Evolutionary conservation across 352 stramenopile species (phyloP).

Genomic region (Phytophthora citricola): DNA sequence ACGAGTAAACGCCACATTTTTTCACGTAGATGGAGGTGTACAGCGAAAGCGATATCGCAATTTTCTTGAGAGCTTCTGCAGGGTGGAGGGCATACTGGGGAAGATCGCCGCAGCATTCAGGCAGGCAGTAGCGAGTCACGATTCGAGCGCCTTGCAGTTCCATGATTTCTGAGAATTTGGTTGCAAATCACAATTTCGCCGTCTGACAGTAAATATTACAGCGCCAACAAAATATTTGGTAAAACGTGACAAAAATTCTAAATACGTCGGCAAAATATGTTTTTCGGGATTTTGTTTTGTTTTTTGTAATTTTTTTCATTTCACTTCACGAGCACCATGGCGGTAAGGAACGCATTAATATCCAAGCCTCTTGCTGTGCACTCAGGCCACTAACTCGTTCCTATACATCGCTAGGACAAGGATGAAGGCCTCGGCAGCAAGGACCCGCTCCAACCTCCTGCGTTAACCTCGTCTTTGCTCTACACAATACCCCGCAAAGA

Average conservation of each 20-base stretch:
- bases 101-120: too few species aligned
- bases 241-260: too few species aligned
- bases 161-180: too few species aligned
- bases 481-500: slow-evolving; percentile 4
- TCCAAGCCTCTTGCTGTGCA: neutral
- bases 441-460: neutral
- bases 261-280: too few species aligned
- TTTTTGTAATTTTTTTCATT: too few species aligned
- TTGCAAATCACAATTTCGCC: too few species aligned
- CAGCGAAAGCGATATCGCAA: slow-evolving; percentile 65
- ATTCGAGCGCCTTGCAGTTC: too few species aligned
- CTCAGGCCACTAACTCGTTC: slow-evolving; percentile 1
- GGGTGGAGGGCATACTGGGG: neutral
- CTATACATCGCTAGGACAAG: neutral
- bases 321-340: neutral
- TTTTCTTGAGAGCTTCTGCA: slow-evolving; percentile 47
- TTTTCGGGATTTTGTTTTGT: too few species aligned
- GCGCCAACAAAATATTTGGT: too few species aligned
- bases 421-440: neutral
- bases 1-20: slow-evolving; percentile 16
- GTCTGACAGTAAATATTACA: too few species aligned
- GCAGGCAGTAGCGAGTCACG: too few species aligned
- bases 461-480: slow-evolving; percentile 8
- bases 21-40: slow-evolving; percentile 67
- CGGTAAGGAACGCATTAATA: slow-evolving; percentile 2